Base-by-base conservation (phyloP, 2,329 filamentous ascomycete genomes). In the Clonostachys chloroleuca region DNA sequence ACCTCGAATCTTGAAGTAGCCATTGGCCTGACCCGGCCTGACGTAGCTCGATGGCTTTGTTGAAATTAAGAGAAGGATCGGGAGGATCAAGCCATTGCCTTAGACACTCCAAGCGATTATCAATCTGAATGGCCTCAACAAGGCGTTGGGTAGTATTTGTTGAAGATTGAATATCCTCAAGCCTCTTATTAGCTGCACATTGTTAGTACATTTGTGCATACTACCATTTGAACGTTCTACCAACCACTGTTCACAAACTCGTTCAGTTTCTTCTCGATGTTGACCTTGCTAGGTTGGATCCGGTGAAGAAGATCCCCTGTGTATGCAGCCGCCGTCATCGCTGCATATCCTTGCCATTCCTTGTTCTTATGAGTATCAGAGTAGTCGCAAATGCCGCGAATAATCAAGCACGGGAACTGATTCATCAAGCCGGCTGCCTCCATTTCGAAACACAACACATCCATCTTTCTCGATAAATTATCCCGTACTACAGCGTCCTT, bases 361-460 rank as follows among this genome's bases (percentile, higher is more conserved):
- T 59, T 53, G 41, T 57, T 58, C 43, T 62, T 62, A 40, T 61
- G 57, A 4, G 56, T 53, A 45, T 65, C 62, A 1, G 60, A 50
- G 40, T 65, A 66, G 51, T 66, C 61, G 50, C 55, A 64, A 36
- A 66, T 60, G 2, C 62, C 62, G 9, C 58, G 55, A 41, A 65
- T 56, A 10, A 60, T 56, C 8, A 46, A 37, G 5, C 64, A 67
- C 0, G 68, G 67, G 0, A 69, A 45, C 0, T 56, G 50, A 2
- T 63, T 56, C 56, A 56, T 65, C 0, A 57, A 39, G 8, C 44
- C 44, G 13, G 34, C 44, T 13, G 44, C 44, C 24, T 46, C 44
- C 44, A 46, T 40, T 20, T 46, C 44, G 36, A 46, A 46, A 17
- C 44, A 46, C 5, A 46, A 5, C 9, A 46, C 24, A n/a, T 39